A percentile compares a stretch with the other conserved stretches of the same genome.
phyloP scores from a whole-genome alignment of 495 filamentous ascomycete genomes.

The Lophiostoma macrostomum region DNA sequence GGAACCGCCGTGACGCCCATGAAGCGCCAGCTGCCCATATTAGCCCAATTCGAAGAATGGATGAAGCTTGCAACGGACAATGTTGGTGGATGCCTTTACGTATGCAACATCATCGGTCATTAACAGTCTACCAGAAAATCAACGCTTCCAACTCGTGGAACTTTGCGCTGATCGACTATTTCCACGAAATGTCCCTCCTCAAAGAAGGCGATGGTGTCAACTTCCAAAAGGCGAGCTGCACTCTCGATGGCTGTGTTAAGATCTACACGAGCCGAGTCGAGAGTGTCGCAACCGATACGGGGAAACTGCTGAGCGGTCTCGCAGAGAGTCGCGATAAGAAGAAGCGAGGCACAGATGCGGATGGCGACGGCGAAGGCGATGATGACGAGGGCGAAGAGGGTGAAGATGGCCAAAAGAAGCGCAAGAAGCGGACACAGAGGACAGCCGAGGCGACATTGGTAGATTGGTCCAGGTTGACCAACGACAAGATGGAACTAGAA shows the following conservation, averaged over 20 bases:
- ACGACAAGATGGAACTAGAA: conserved; percentile 97
- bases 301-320: conserved; percentile 88
- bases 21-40: conserved; percentile 82
- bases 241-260: conserved; percentile 96
- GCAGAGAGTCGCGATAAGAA: conserved; percentile 87
- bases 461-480: conserved; percentile 78
- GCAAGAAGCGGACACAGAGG: conserved; percentile 68
- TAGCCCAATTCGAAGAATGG: conserved; percentile 99
- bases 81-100: conserved; percentile 21
- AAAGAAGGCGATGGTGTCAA: conserved; percentile 97
- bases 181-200: conserved; percentile 96
- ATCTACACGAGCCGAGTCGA: conserved; percentile 98
- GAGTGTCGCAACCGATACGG: conserved; percentile 96
- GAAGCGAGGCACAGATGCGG: conserved; percentile 56
- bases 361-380: conserved; percentile 59
- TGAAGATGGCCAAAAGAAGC: conserved; percentile 73
- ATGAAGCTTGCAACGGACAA: conserved; percentile 99
- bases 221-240: conserved; percentile 98
- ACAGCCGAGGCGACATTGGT: conserved; percentile 91
- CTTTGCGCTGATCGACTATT: conserved; percentile 98
- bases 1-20: conserved; percentile 81
- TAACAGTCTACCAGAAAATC: conserved; percentile 63
- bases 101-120: neutral
- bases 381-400: conserved; percentile 71
- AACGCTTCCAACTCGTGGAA: conserved; percentile 99